Evolutionary conservation across 73 alveolate genomes (phyloP), one percentile per base, ranked within the genome.

Genomic region (Loxodes magnus): DNA sequence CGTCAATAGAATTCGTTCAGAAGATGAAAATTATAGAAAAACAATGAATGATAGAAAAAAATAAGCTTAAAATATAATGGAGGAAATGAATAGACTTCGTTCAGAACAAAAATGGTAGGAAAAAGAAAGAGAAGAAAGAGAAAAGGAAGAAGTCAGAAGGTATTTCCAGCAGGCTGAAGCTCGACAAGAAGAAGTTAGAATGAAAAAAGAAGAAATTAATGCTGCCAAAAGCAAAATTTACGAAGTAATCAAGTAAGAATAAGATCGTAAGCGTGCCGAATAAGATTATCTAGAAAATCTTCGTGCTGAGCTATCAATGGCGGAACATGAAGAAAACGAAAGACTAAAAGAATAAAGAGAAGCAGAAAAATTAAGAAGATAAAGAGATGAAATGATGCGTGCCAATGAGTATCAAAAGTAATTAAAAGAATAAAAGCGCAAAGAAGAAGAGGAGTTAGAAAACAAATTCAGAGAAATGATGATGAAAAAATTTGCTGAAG

Each of bases 401-500:
- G 82, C 90, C 48, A 58, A 82, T 23, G 82, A 68, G 38, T 73
- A 82, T 37, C 88, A 82, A 64, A 65, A 65, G 81, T 52, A 68
- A 48, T 51, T 67, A 22, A 82, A 82, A 64, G 88, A 63, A 64
- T 71, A 77, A 56, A 61, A 79, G 22, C 60, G 52, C 30, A 69
- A 56, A 25, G 95, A 82, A 64, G 95, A 82, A 31, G 71, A 64
- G 54, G 70, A 74, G 54, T 56, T 76, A 79, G 95, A 82, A 51
- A 84, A 75, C 2, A 77, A 76, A 43, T 82, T 82, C 60, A 82
- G 71, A 52, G 60, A 66, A 42, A 65, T 54, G 43, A 71, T 82
- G 58, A 68, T 77, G 86, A 81, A 70, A 26, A 77, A 82, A 55
- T 82, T 70, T 65, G 87, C 86, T 37, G 87, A 82, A 28, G 95